phyloP scores from a whole-genome alignment of 148 eudicot species.

The Dysphania ambrosioides region DNA sequence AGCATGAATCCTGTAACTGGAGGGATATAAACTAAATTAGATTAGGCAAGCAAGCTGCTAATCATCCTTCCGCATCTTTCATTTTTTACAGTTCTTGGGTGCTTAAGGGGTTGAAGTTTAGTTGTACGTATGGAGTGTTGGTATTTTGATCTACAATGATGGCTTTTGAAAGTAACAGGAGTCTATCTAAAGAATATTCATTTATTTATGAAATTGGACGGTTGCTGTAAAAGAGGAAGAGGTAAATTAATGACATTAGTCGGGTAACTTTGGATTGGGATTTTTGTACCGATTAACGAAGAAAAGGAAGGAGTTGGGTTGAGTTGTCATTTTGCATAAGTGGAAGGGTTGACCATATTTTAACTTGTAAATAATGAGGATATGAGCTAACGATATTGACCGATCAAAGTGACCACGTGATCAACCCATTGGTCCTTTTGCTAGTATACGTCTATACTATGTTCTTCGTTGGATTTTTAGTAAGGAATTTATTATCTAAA shows the following conservation, averaged over 20 bases:
- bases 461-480: not conserved
- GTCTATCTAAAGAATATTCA: slow-evolving; percentile 23
- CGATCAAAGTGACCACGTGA: slow-evolving; percentile 26
- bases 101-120: not conserved
- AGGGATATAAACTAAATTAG: not conserved
- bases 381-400: slow-evolving; percentile 31
- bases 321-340: not conserved
- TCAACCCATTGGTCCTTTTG: not conserved
- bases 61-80: not conserved
- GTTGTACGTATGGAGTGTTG: not conserved
- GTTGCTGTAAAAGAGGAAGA: slow-evolving; percentile 6
- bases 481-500: too few species aligned
- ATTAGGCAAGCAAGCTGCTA: not conserved
- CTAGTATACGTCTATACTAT: too few species aligned
- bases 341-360: slow-evolving; percentile 27
- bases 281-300: slow-evolving; percentile 8
- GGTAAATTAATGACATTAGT: not conserved
- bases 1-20: not conserved
- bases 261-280: slow-evolving; percentile 3
- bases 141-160: not conserved
- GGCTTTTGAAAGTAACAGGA: slow-evolving; percentile 25
- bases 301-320: slow-evolving; percentile 22
- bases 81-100: too few species aligned
- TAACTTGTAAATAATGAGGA: slow-evolving; percentile 27
- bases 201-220: slow-evolving; percentile 1